Conservation (phyloP, 768 basidiomycete species). For the Mycena rosella region DNA sequence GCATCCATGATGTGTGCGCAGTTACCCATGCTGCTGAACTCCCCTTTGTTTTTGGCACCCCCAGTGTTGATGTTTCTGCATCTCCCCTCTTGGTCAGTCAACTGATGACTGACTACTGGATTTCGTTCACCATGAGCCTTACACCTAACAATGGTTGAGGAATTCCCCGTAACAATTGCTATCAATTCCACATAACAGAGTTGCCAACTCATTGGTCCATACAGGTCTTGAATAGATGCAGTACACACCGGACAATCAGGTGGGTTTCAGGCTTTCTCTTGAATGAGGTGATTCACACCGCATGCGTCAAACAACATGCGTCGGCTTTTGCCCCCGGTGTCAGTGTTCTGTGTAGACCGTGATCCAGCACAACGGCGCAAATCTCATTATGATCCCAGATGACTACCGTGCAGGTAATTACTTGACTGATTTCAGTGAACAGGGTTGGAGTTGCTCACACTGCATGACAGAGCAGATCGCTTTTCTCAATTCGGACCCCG, state of each 20-base stretch:
- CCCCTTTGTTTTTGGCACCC: slow-evolving; percentile 46
- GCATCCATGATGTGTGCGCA: background rate
- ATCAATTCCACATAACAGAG: too few species aligned
- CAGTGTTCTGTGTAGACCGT: slow-evolving; percentile 33
- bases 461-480: slow-evolving; percentile 31
- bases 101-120: slow-evolving; percentile 59
- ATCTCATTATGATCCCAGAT: slow-evolving; percentile 39
- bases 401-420: slow-evolving; percentile 32
- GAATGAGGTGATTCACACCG: background rate
- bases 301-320: background rate
- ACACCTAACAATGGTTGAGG: slow-evolving; percentile 57
- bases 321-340: too few species aligned
- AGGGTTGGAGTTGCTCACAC: too few species aligned
- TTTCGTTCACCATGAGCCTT: slow-evolving; percentile 59
- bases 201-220: too few species aligned
- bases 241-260: slow-evolving; percentile 34
- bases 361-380: slow-evolving; percentile 40
- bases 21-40: slow-evolving; percentile 46
- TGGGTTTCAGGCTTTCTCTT: background rate
- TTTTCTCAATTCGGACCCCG: slow-evolving; percentile 37
- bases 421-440: too few species aligned
- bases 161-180: too few species aligned
- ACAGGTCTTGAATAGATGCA: too few species aligned
- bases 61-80: slow-evolving; percentile 24
- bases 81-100: slow-evolving; percentile 44